phyloP scores from a whole-genome alignment of 371 early-diverging fungal species.

The Mucor sp. region DNA sequence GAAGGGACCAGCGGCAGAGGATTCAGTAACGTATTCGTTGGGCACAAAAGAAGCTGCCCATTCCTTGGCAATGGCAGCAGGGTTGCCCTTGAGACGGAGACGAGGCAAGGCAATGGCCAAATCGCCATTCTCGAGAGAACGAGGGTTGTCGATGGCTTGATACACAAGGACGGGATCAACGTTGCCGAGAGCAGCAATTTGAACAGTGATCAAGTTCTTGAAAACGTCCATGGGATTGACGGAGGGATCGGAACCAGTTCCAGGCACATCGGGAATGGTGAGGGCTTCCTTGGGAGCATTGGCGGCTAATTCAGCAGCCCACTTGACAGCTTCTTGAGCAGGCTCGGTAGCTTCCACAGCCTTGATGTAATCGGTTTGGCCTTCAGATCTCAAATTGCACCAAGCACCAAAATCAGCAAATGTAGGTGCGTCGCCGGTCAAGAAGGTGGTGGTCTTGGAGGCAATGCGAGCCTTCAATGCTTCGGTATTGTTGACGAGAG shows the following conservation, averaged over 20 bases:
- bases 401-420: slow-evolving; percentile 52
- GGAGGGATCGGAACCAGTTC: slow-evolving; percentile 52
- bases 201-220: slow-evolving; percentile 55
- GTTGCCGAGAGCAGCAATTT: slow-evolving; percentile 48
- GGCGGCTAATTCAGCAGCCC: slow-evolving; percentile 24
- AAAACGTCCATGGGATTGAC: slow-evolving; percentile 60
- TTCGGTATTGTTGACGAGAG: slow-evolving; percentile 5
- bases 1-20: slow-evolving; percentile 78
- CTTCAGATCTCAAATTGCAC: slow-evolving; percentile 43
- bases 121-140: slow-evolving; percentile 71
- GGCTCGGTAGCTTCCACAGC: slow-evolving; percentile 35
- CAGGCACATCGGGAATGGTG: slow-evolving; percentile 36
- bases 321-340: slow-evolving; percentile 38
- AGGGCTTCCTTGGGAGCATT: slow-evolving; percentile 21
- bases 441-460: slow-evolving; percentile 30
- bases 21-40: slow-evolving; percentile 61
- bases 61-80: slow-evolving; percentile 71
- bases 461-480: slow-evolving; percentile 15
- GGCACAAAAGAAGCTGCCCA: slow-evolving; percentile 71
- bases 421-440: slow-evolving; percentile 37
- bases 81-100: slow-evolving; percentile 86
- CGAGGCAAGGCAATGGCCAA: slow-evolving; percentile 85
- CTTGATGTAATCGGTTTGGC: slow-evolving; percentile 30
- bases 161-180: slow-evolving; percentile 53
- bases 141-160: slow-evolving; percentile 61